phyloP scores from a whole-genome alignment of 164 flowering plant genomes.

The Berberis thunbergii region DNA sequence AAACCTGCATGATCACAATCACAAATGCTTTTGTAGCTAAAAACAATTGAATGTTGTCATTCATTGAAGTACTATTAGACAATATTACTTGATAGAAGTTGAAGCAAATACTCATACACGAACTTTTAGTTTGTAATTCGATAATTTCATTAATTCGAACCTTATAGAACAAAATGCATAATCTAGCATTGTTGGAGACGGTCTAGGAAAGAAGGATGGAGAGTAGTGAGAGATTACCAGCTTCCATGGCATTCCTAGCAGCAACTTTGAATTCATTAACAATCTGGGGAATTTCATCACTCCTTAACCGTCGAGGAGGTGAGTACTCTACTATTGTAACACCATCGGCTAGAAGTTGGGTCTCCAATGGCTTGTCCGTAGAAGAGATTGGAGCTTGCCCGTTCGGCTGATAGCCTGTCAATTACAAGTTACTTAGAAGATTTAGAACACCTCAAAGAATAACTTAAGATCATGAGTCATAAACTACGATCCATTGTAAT shows the following conservation, averaged over 20 bases:
- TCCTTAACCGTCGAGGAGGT: slow-evolving; percentile 22
- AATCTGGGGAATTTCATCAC: slow-evolving; percentile 31
- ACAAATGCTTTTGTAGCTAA: too few species aligned
- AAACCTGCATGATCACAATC: slow-evolving; percentile 15
- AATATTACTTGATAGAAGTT: too few species aligned
- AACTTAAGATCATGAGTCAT: too few species aligned
- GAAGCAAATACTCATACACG: too few species aligned
- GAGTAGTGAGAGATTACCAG: slow-evolving; percentile 12
- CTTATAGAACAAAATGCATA: too few species aligned
- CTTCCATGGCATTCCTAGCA: slow-evolving; percentile 32
- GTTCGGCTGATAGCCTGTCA: slow-evolving; percentile 30
- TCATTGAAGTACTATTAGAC: too few species aligned
- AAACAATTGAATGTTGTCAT: too few species aligned
- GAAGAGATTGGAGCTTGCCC: slow-evolving; percentile 41
- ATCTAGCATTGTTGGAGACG: background rate
- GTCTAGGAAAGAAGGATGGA: background rate
- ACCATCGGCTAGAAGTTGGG: slow-evolving; percentile 22
- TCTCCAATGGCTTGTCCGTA: slow-evolving; percentile 17
- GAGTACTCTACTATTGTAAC: slow-evolving; percentile 16
- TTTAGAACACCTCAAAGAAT: background rate
- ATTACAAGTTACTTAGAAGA: background rate
- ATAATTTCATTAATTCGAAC: too few species aligned
- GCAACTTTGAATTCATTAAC: slow-evolving; percentile 27
- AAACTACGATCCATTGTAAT: too few species aligned
- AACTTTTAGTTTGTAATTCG: too few species aligned